Conservation (phyloP, 2,329 filamentous ascomycete genomes). For the Fusarium gaditjirri region DNA sequence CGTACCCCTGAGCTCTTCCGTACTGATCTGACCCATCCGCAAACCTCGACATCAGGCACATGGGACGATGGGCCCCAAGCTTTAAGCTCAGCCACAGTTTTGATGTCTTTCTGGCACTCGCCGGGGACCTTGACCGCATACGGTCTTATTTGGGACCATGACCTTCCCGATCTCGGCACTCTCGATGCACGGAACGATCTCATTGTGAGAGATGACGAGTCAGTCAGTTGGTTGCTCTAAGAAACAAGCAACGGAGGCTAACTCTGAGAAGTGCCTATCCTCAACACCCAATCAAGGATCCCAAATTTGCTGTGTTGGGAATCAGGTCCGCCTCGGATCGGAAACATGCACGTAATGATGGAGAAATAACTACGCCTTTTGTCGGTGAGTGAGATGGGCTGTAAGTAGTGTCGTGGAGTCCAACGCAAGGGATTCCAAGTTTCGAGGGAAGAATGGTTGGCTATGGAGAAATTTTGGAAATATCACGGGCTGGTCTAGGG, state of each 20-base stretch:
- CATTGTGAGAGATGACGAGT: slow-evolving; percentile 31
- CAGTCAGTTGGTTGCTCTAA: slow-evolving; percentile 12
- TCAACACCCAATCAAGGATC: slow-evolving; percentile 1
- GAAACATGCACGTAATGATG: slow-evolving; percentile 9
- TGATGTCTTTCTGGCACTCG: slow-evolving; percentile 48
- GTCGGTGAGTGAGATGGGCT: slow-evolving; percentile 20
- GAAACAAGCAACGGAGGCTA: slow-evolving; percentile 9
- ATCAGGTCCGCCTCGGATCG: not conserved
- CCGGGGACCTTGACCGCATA: slow-evolving; percentile 50
- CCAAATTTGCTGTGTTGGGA: not conserved
- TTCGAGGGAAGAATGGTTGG: slow-evolving; percentile 23
- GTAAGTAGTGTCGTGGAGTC: slow-evolving; percentile 22
- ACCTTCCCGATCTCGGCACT: slow-evolving; percentile 11
- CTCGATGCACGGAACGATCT: slow-evolving; percentile 33
- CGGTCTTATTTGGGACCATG: slow-evolving; percentile 27
- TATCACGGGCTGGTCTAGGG: slow-evolving; percentile 23
- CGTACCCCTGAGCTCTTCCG: slow-evolving; percentile 85
- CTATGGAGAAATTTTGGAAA: slow-evolving; percentile 22
- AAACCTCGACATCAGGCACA: slow-evolving; percentile 67
- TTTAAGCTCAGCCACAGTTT: slow-evolving; percentile 66
- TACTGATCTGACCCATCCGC: slow-evolving; percentile 85
- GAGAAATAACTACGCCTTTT: slow-evolving; percentile 1
- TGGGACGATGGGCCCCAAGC: slow-evolving; percentile 59
- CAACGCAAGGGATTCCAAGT: slow-evolving; percentile 30
- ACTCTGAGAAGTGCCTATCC: not conserved